These are phyloP conservation scores for Naganishia onofrii DNA, from an alignment of 768 basidiomycete species.

Conservation along the genomic window DNA sequence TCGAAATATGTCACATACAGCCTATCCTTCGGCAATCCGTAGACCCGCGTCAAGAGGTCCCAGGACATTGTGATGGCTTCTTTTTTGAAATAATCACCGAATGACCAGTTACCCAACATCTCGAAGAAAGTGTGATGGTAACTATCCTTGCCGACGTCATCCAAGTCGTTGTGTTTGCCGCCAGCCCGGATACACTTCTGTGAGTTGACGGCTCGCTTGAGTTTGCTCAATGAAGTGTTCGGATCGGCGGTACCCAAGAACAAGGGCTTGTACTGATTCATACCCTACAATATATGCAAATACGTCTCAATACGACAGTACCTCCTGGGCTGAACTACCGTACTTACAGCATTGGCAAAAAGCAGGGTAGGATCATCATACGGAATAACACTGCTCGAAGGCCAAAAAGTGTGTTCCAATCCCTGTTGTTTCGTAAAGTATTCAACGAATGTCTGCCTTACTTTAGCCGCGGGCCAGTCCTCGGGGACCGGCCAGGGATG, in stretches of 20 bases:
- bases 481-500: constrained; percentile 48
- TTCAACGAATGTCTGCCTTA: constrained; percentile 85
- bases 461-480: constrained; percentile 72
- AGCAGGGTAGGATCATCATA: constrained; percentile 96
- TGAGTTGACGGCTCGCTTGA: constrained; percentile 89
- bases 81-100: constrained; percentile 99
- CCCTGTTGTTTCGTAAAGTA: constrained; percentile 69
- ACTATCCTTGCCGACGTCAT: constrained; percentile 91
- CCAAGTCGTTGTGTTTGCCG: constrained; percentile 98
- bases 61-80: constrained; percentile 91
- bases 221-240: constrained; percentile 80
- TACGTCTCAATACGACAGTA: not conserved
- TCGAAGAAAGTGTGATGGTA: constrained; percentile 98
- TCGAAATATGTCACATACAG: constrained; percentile 98
- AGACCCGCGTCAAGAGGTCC: constrained; percentile 87
- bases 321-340: no score
- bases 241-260: constrained; percentile 98
- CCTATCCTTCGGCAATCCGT: constrained; percentile 79
- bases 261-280: constrained; percentile 84
- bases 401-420: constrained; percentile 76
- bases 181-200: constrained; percentile 99
- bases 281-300: constrained; percentile 41
- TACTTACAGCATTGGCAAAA: constrained; percentile 91
- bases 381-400: constrained; percentile 87
- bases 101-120: constrained; percentile 99